Evolutionary conservation across 352 stramenopile species (phyloP), one percentile per base, ranked within the genome.

Genomic region (Blastocystis sp.): DNA sequence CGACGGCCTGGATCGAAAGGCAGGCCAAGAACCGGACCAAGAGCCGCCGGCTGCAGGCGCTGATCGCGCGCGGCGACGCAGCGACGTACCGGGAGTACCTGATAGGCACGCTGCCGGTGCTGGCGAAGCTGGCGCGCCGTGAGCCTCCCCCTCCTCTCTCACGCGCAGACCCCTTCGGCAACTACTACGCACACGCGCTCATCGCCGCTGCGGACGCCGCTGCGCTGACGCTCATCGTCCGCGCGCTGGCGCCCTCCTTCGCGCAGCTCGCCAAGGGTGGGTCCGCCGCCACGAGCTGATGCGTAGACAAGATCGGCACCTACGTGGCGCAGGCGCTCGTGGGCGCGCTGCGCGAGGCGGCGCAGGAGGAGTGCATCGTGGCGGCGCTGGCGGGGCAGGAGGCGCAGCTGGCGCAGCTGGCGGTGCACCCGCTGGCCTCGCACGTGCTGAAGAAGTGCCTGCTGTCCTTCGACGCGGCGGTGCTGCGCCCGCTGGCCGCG

Each of bases 391-490:
- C 11, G 40, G n/a, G n/a, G n/a, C n/a, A n/a, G n/a, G n/a, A 69
- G n/a, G 40, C 28, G 28, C 28, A 34, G 62, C 34, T 69, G 11
- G 62, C 62, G 2, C n/a, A n/a, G n/a, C n/a, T n/a, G n/a, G n/a
- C n/a, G n/a, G 34, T 40, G 34, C 11, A 69, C 34, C 34, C 11
- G 21, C 62, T 69, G 21, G 62, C 21, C 21, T 10, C 40, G 34
- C n/a, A 69, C 34, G 62, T 69, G 21, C 34, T 69, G 34, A 69
- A 69, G 17, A 21, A 28, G 11, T 69, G 62, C n/a, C 34, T 69
- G 11, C 21, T 14, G 23, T 28, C 11, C 19, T 69, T 69, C 34
- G 21, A 17, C 21, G 21, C 62, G 10, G 62, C 23, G 23, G 21
- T 69, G 21, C 11, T 28, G 62, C 11, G 11, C 34, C 21, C 23